Evolutionary conservation across 345 rosid species (phyloP).

Genomic region (Aethionema arabicum): DNA sequence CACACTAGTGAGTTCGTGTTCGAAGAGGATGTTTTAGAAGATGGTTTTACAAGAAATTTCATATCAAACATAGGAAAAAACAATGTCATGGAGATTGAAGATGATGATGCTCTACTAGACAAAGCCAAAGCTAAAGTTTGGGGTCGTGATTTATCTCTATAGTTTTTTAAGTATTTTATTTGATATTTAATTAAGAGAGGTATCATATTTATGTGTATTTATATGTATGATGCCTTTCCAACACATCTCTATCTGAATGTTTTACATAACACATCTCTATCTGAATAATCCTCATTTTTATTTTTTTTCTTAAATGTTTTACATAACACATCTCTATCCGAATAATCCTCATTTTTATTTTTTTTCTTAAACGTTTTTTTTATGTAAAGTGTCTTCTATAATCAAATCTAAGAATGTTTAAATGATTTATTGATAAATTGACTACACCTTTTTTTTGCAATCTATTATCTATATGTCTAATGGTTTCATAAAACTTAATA

Average conservation of each 20-base stretch:
- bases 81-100: slow-evolving; percentile 26
- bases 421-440: too few species aligned
- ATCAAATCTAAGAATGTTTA: too few species aligned
- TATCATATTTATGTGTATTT: slow-evolving; percentile 16
- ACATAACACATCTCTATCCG: too few species aligned
- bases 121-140: slow-evolving; percentile 12
- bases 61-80: slow-evolving; percentile 30
- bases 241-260: slow-evolving; percentile 5
- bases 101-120: slow-evolving; percentile 25
- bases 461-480: too few species aligned
- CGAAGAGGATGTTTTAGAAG: slow-evolving; percentile 10
- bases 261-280: too few species aligned
- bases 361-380: too few species aligned
- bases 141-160: slow-evolving; percentile 30
- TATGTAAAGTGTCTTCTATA: too few species aligned
- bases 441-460: too few species aligned
- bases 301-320: not conserved
- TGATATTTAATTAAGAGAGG: slow-evolving; percentile 12
- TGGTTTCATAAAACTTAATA: too few species aligned
- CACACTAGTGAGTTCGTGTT: not conserved
- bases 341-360: too few species aligned
- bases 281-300: too few species aligned
- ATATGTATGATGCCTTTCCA: slow-evolving; percentile 14
- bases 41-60: slow-evolving; percentile 11
- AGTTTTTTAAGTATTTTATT: slow-evolving; percentile 23